Percentiles rank a stretch among this genome's conserved stretches.
These are phyloP conservation scores for Tylopilus sp. DNA, from an alignment of 1,284 basidiomycete genomes.

Conservation along the genomic window DNA sequence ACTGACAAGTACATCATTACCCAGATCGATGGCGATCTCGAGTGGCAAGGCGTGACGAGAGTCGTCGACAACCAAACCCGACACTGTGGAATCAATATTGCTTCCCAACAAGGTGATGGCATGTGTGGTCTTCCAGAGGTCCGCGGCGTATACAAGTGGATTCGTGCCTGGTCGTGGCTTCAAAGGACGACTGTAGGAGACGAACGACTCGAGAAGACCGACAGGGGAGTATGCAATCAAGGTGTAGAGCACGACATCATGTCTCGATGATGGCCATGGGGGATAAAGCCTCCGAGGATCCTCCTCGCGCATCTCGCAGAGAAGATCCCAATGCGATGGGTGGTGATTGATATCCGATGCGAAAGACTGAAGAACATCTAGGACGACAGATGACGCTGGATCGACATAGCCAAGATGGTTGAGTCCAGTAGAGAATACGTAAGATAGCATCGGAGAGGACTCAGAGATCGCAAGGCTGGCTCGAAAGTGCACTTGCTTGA, in stretches of 20 bases:
- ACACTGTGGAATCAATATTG: neutral
- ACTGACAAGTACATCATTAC: neutral
- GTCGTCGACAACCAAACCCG: neutral
- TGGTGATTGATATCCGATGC: neutral
- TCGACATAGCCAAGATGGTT: slow-evolving; percentile 11
- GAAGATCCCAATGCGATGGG: slow-evolving; percentile 1
- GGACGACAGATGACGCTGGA: neutral
- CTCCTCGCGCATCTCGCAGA: neutral
- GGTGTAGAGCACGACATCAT: neutral
- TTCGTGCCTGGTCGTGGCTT: neutral
- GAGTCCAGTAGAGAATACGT: slow-evolving; percentile 6
- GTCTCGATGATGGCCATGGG: neutral
- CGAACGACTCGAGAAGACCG: neutral
- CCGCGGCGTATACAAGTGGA: neutral
- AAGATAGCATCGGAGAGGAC: slow-evolving; percentile 8
- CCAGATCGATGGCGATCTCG: neutral
- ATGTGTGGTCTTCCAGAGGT: neutral
- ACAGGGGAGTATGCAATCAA: neutral
- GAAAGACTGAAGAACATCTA: slow-evolving; percentile 3
- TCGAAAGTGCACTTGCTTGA: neutral
- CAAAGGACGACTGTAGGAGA: neutral
- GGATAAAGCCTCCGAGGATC: neutral
- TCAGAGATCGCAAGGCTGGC: neutral
- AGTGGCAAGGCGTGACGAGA: neutral
- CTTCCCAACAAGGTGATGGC: neutral